Evolutionary conservation across 495 filamentous ascomycete species (phyloP).

Genomic region (Neohortaea acidophila): DNA sequence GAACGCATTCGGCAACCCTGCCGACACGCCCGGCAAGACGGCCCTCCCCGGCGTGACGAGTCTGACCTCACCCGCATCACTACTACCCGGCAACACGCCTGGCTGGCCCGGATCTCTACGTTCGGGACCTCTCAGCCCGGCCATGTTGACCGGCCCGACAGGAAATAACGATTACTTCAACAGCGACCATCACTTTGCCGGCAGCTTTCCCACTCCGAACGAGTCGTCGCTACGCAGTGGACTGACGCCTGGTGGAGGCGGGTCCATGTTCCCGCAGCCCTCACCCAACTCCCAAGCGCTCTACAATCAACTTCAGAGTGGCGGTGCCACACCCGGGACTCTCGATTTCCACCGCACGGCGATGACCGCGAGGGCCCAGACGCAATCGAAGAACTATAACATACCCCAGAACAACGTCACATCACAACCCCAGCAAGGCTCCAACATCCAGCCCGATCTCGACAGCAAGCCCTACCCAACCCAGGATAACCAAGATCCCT

Average conservation of each 20-base stretch:
- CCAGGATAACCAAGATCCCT: slow-evolving; percentile 35
- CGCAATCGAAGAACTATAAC: slow-evolving; percentile 31
- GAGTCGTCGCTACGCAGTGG: slow-evolving; percentile 88
- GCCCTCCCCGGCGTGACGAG: slow-evolving; percentile 82
- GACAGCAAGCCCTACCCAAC: slow-evolving; percentile 32
- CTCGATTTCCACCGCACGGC: slow-evolving; percentile 93
- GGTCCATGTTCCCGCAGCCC: slow-evolving; percentile 91
- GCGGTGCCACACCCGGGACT: slow-evolving; percentile 73
- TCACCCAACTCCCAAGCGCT: slow-evolving; percentile 74
- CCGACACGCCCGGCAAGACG: slow-evolving; percentile 76
- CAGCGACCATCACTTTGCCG: slow-evolving; percentile 56
- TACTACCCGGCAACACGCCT: slow-evolving; percentile 50
- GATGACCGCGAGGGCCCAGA: slow-evolving; percentile 48
- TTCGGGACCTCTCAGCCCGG: slow-evolving; percentile 86
- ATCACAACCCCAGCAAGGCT: slow-evolving; percentile 31
- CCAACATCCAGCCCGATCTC: slow-evolving; percentile 28
- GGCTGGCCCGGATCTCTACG: slow-evolving; percentile 76
- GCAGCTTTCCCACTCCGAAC: slow-evolving; percentile 88
- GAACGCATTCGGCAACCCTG: slow-evolving; percentile 60
- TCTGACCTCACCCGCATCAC: slow-evolving; percentile 75
- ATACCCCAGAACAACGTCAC: slow-evolving; percentile 31
- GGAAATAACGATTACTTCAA: slow-evolving; percentile 57
- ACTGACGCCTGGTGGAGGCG: slow-evolving; percentile 85
- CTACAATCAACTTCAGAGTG: slow-evolving; percentile 62
- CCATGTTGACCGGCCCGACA: slow-evolving; percentile 85